Evolutionary conservation across 106 monocot genomes (phyloP), one percentile per base, ranked within the genome.

Genomic region (Xerophyta viscosa): DNA sequence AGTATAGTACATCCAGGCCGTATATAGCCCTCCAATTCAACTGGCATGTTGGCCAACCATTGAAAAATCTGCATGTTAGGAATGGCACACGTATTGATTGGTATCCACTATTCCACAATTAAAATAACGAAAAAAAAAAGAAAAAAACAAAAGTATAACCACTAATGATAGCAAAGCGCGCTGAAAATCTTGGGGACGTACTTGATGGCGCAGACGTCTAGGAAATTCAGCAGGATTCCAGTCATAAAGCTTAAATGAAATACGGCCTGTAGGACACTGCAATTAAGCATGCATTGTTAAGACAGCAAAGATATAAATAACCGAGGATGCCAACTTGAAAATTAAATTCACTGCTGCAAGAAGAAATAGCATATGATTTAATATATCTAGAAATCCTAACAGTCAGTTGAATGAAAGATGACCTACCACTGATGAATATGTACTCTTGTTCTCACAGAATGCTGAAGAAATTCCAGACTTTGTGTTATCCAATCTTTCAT

Each of bases 201-300:
- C 94, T 78, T 94, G 94, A 49, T 73, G 94, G 0, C 94, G 81
- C 13, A 94, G 72, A 6, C 72, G 62, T 57, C 88, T 81, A 31
- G 94, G 94, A 70, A 94, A 94, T 47, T 94, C 94, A 61, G 88
- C 94, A 64, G 94, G 94, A 47, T 94, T 94, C 94, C 94, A 94
- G 61, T 94, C 94, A 71, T 94, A 94, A 26, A 94, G 81, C 71
- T 94, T 94, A 60, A 94, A 94, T 62, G 94, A 94, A 47, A 94
- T 72, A 18, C 94, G 88, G 52, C 88, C 94, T 70, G 94, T 94
- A 19, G 94, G 94, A 64, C 88, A 94, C 94, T 94, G 60, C 23
- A 92, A 80, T 63, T 26, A 71, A 48, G 43, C 36, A 67, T 45
- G 24, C 31, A 65, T 57, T 59, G 67, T 53, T 27, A 56, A 36